These are phyloP conservation scores for Pachysolen tannophilus DNA, from an alignment of 805 yeast genomes.

Conservation along the genomic window DNA sequence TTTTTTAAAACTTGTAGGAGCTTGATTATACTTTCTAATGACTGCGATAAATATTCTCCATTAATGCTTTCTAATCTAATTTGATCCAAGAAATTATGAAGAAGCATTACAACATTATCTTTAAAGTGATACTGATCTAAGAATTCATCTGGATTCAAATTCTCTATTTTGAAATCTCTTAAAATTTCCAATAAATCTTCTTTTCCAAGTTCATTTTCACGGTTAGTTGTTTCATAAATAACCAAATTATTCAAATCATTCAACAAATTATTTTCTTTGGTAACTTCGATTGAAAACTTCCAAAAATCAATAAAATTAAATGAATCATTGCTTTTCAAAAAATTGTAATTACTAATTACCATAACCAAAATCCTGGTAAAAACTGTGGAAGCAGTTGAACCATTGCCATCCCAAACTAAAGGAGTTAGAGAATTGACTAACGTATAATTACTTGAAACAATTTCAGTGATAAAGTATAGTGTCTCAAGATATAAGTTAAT, in stretches of 20 bases:
- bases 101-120: background rate
- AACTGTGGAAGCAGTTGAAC: background rate
- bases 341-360: background rate
- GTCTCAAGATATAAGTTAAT: constrained; percentile 35
- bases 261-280: background rate
- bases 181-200: background rate
- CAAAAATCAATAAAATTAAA: constrained; percentile 2
- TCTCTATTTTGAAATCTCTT: background rate
- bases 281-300: constrained; percentile 1
- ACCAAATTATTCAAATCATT: constrained; percentile 1
- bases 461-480: constrained; percentile 24
- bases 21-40: background rate
- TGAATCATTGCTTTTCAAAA: background rate
- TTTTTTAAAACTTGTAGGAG: background rate
- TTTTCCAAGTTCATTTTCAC: background rate
- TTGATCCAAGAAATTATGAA: background rate
- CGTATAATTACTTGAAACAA: constrained; percentile 13
- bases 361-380: background rate
- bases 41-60: background rate
- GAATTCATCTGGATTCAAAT: background rate
- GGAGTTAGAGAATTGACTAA: constrained; percentile 8
- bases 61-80: background rate
- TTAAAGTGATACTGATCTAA: background rate
- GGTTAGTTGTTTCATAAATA: constrained; percentile 30
- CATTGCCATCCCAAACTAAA: background rate